Percentiles rank a stretch among this genome's conserved stretches.
These are phyloP conservation scores for Eruca vesicaria DNA, from an alignment of 441 rosid species.

Conservation along the genomic window DNA sequence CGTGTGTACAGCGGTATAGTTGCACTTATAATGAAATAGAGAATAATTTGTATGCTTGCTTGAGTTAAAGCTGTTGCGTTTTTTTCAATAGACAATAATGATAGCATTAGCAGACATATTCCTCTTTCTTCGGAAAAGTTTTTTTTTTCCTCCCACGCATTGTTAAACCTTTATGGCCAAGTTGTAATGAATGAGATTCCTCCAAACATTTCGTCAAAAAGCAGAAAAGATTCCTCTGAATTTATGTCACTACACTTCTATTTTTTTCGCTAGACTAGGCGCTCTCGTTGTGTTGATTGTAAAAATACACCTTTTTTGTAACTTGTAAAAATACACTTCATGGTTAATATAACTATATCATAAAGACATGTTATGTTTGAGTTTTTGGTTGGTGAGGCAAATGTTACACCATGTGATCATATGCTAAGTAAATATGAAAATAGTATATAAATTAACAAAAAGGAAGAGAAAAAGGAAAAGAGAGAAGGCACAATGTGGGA, in stretches of 20 bases:
- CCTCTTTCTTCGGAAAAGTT: slow-evolving; percentile 35
- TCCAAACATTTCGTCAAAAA: slow-evolving; percentile 26
- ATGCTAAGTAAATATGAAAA: background rate
- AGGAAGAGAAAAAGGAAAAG: background rate
- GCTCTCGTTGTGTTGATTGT: slow-evolving; percentile 8
- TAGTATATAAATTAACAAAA: background rate
- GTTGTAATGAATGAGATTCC: slow-evolving; percentile 25
- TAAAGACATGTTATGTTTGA: background rate
- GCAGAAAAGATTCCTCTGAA: slow-evolving; percentile 26
- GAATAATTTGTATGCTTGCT: too few relatives aligned
- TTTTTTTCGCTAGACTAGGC: background rate
- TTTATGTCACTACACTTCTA: background rate
- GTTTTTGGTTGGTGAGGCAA: slow-evolving; percentile 4
- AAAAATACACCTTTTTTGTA: slow-evolving; percentile 10
- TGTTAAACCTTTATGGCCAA: slow-evolving; percentile 19
- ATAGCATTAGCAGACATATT: slow-evolving; percentile 21
- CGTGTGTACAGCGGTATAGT: too few relatives aligned
- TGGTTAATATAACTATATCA: background rate
- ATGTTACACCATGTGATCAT: background rate
- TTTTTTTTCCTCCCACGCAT: slow-evolving; percentile 13
- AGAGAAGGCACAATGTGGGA: slow-evolving; percentile 33
- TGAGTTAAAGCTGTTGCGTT: background rate
- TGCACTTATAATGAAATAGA: too few relatives aligned
- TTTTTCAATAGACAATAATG: slow-evolving; percentile 26
- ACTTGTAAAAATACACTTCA: background rate